phyloP scores from a whole-genome alignment of 345 rosid genomes.

The Salix udensis region DNA sequence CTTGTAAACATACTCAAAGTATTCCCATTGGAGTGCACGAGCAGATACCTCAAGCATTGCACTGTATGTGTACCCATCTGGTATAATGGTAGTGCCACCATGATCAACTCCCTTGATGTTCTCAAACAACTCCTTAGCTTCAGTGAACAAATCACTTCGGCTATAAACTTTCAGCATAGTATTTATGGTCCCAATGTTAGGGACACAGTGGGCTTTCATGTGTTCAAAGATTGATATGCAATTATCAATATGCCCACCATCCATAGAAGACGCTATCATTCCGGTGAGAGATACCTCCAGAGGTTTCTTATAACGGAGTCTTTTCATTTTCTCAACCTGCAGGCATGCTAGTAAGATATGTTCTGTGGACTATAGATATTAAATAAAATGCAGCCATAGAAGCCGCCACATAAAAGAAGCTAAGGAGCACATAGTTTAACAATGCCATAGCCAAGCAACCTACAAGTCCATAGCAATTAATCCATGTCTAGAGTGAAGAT shows the following conservation, averaged over 20 bases:
- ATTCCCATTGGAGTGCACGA: slow-evolving; percentile 81
- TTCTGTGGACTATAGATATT: background rate
- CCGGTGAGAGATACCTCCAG: slow-evolving; percentile 82
- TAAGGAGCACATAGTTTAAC: background rate
- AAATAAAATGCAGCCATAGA: background rate
- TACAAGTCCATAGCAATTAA: background rate
- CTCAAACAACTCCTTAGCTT: slow-evolving; percentile 79
- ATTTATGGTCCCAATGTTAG: slow-evolving; percentile 85
- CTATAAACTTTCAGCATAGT: slow-evolving; percentile 77
- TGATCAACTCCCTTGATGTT: slow-evolving; percentile 34
- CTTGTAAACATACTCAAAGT: slow-evolving; percentile 79
- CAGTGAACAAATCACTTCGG: slow-evolving; percentile 70
- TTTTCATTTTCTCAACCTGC: slow-evolving; percentile 71
- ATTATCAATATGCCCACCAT: slow-evolving; percentile 70
- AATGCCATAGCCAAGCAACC: background rate
- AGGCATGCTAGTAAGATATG: background rate
- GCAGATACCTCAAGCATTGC: slow-evolving; percentile 90
- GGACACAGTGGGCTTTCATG: slow-evolving; percentile 65
- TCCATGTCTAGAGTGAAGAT: slow-evolving; percentile 5
- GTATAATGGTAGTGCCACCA: slow-evolving; percentile 27
- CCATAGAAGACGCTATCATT: slow-evolving; percentile 63
- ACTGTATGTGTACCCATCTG: slow-evolving; percentile 69
- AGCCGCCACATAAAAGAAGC: background rate
- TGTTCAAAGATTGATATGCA: slow-evolving; percentile 62
- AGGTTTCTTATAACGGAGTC: slow-evolving; percentile 56